Percentiles rank a stretch among this genome's conserved stretches.
Evolutionary conservation across 805 yeast genomes (phyloP).

Genomic region (Wickerhamomyces rabaulensis): DNA sequence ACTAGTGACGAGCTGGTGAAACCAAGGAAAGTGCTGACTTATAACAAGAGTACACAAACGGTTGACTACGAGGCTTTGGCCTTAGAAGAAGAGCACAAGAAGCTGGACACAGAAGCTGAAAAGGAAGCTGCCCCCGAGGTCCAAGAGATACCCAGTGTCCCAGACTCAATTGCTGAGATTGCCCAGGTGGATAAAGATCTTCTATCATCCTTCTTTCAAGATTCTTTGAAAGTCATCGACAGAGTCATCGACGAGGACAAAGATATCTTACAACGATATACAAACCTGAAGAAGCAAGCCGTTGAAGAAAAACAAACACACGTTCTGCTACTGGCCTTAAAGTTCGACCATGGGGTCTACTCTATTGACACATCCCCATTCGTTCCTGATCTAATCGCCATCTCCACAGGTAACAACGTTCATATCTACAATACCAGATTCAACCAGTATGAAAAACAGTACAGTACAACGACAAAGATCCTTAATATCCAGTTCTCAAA

Average conservation of each 20-base stretch:
- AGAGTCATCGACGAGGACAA: slow-evolving; percentile 24
- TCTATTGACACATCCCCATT: slow-evolving; percentile 16
- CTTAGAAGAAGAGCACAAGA: slow-evolving; percentile 1
- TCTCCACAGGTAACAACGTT: slow-evolving; percentile 14
- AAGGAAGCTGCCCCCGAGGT: not conserved
- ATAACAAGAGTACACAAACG: slow-evolving; percentile 25
- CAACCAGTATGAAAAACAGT: slow-evolving; percentile 29
- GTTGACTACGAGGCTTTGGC: slow-evolving; percentile 3
- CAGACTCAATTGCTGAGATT: not conserved
- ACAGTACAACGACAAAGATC: slow-evolving; percentile 37
- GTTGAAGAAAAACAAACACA: slow-evolving; percentile 10
- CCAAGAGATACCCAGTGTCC: not conserved
- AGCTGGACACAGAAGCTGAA: slow-evolving; percentile 1
- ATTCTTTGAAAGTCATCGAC: slow-evolving; percentile 21
- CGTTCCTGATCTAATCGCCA: slow-evolving; percentile 15
- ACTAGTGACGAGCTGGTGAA: slow-evolving; percentile 1
- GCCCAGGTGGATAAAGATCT: slow-evolving; percentile 5
- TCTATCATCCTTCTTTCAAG: slow-evolving; percentile 14
- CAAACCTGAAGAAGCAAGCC: slow-evolving; percentile 11
- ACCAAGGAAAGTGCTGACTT: slow-evolving; percentile 12
- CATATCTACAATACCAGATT: slow-evolving; percentile 20
- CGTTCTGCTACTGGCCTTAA: slow-evolving; percentile 1
- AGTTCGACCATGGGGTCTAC: slow-evolving; percentile 9
- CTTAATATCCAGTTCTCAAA: slow-evolving; percentile 35
- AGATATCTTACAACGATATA: slow-evolving; percentile 19